Conservation (phyloP, 1,284 basidiomycete genomes). For the Golubevia sp. region DNA sequence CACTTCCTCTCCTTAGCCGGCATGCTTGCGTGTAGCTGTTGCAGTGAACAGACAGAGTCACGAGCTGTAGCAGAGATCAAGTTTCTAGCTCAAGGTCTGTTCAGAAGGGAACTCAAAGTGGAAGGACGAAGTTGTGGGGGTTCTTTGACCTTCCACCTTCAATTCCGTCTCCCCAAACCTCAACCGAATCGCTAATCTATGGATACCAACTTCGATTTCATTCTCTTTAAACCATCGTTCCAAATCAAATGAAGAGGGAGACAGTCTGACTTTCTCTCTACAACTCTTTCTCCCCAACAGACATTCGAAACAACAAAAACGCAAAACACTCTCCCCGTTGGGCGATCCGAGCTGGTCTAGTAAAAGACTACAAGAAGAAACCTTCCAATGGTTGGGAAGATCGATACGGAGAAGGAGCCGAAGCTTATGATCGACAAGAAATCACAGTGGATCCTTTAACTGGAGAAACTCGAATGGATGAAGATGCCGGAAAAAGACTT, state of each 20-base stretch:
- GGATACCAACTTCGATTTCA: too few species aligned
- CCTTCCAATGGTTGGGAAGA: slow-evolving; percentile 34
- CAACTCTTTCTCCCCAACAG: slow-evolving; percentile 71
- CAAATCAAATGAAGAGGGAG: too few species aligned
- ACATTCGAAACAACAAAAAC: slow-evolving; percentile 93
- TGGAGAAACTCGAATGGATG: slow-evolving; percentile 28
- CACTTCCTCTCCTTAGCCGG: slow-evolving; percentile 1
- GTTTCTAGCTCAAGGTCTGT: too few species aligned
- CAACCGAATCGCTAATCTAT: too few species aligned
- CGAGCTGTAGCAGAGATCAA: too few species aligned
- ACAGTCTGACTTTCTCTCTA: too few species aligned
- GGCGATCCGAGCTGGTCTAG: slow-evolving; percentile 73
- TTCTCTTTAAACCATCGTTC: too few species aligned
- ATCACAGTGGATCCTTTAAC: slow-evolving; percentile 34
- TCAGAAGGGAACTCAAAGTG: too few species aligned
- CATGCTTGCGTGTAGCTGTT: slow-evolving; percentile 7
- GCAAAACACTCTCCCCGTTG: slow-evolving; percentile 88
- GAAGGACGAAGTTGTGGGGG: too few species aligned
- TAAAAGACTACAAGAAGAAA: slow-evolving; percentile 61
- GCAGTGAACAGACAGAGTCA: too few species aligned
- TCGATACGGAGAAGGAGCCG: slow-evolving; percentile 23
- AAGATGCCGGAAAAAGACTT: slow-evolving; percentile 5
- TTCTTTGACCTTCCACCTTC: too few species aligned
- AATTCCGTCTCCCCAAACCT: too few species aligned
- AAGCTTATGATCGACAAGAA: slow-evolving; percentile 23